Base-by-base conservation (phyloP, 768 basidiomycete species). In the Exsudoporus frostii region DNA sequence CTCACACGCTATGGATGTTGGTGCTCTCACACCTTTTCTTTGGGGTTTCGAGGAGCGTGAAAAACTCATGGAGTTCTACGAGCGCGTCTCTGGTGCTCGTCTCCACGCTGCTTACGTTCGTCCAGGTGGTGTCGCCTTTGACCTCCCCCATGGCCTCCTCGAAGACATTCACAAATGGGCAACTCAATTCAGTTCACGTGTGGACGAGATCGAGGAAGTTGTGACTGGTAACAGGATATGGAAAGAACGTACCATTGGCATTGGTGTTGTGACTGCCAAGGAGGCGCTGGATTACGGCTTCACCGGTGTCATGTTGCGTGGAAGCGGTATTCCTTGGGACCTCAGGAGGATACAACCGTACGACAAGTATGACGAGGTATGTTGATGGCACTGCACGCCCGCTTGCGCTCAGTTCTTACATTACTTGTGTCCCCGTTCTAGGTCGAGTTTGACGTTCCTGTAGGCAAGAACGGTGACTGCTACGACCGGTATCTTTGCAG, bases 31-130 rank as follows among this genome's bases (percentile, higher is more conserved):
- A 2, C 96, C 96, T 34, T 99, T 98, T 86, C 78, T 99, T 29
- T 99, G 96, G 94, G 96, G 96, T 63, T 98, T 98, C 79, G 96
- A 98, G 73, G 96, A 99, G 73, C 92, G 96, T 51, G 96, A 98
- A 76, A 99, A 99, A 78, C 84, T 98, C 58, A 98, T 98, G 96
- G 96, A 99, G 69, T 99, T 98, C 74, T 99, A 99, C 71, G 96
- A 99, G 74, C 93, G 96, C 51, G 96, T 98, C 37, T 98, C 95
- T 9, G 96, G 96, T 59, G 96, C 96, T 5, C 94, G 96, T 50
- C 80, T 99, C 64, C 96, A 99, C 65, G 86, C 93, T 6, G 96
- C 96, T n/a, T 99, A 98, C 69, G 88, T 98, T 44, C 89, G 96
- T 55, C 96, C 96, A 1, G 96, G 96, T 55, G 96, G 96, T 63